phyloP scores from a whole-genome alignment of 805 yeast species.

The Tetrapisispora arboricola region DNA sequence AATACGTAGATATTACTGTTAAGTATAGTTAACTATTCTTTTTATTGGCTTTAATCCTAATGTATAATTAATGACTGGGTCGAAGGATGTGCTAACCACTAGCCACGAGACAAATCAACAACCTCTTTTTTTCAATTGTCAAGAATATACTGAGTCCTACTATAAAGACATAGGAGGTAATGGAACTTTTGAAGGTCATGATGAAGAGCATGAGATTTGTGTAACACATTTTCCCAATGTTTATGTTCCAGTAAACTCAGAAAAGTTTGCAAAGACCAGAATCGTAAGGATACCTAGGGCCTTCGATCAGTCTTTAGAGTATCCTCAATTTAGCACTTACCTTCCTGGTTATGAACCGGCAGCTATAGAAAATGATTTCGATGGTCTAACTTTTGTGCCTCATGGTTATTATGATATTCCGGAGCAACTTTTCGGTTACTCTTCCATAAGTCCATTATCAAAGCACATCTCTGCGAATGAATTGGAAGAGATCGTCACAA shows the following conservation, averaged over 20 bases:
- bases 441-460: constrained; percentile 44
- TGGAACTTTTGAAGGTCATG: constrained; percentile 14
- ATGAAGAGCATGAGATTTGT: constrained; percentile 32
- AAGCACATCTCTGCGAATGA: constrained; percentile 30
- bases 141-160: constrained; percentile 40
- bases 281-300: constrained; percentile 57
- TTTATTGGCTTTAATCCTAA: background rate
- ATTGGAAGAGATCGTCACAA: constrained; percentile 32
- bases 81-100: background rate
- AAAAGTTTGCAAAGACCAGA: constrained; percentile 33
- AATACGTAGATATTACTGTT: no score
- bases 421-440: constrained; percentile 34
- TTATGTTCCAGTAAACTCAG: constrained; percentile 30
- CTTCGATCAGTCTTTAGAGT: constrained; percentile 29
- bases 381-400: constrained; percentile 24
- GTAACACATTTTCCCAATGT: constrained; percentile 61
- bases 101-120: background rate
- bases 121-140: constrained; percentile 52
- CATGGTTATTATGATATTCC: constrained; percentile 31
- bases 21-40: no score
- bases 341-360: constrained; percentile 59
- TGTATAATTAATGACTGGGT: background rate
- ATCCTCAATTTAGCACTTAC: constrained; percentile 46
- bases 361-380: constrained; percentile 31
- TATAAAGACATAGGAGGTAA: constrained; percentile 3